Base-by-base conservation (phyloP, 2,329 filamentous ascomycete species). In the Cladosporium sp. region DNA sequence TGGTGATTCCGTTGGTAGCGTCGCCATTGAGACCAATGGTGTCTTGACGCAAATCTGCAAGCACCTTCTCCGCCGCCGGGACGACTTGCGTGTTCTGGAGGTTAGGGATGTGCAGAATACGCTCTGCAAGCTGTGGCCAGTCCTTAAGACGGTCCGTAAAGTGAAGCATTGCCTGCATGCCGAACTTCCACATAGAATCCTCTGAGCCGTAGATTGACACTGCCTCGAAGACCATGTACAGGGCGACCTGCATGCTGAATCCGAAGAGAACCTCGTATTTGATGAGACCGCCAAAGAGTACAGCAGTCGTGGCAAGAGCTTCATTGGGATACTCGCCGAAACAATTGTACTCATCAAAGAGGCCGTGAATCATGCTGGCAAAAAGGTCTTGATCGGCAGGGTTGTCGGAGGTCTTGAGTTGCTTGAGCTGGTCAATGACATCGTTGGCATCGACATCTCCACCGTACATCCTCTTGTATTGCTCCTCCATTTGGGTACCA, bases 401-500 rank as follows among this genome's bases (percentile, higher is more conserved):
- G 53, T 93, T 86, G 41, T 83, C 82, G 0, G 94, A 97, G 50
- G 83, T 83, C 67, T 98, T 97, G 72, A 95, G 95, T 50, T 81
- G 79, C 56, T 89, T 84, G 62, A 98, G 80, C 33, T 89, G 81
- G 54, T 87, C 84, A 45, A 98, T 86, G 56, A 98, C 87, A 49
- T 88, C 83, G 49, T 88, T 82, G 15, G 96, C 87, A 55, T 92
- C 85, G 16, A 91, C 83, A 58, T 96, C 89, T 57, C 88, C 86
- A 57, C 88, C 87, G 66, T 98, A 98, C 91, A 98, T 97, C 62
- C 88, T 88, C 69, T 95, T 96, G 68, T 96, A 98, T 55, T 95
- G 85, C 58, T 96, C 89, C 63, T 97, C 91, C 93, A 98, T 98
- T 66, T 89, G 88, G 56, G 80, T 82, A 58, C 95, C 91, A 48